These are phyloP conservation scores for Solanum lycopersicoides DNA, from an alignment of 257 asterid species.

Conservation along the genomic window DNA sequence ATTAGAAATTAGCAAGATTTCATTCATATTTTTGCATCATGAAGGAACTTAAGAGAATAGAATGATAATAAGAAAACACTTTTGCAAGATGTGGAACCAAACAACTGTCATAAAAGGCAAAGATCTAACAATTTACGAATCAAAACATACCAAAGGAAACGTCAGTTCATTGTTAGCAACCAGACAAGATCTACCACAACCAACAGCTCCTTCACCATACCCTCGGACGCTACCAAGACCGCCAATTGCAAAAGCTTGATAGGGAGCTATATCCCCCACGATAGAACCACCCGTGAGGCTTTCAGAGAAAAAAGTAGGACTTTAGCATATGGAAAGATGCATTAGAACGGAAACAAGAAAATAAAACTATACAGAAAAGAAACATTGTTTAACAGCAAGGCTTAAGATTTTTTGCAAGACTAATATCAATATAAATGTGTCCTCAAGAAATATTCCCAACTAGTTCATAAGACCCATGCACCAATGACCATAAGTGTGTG, in stretches of 20 bases:
- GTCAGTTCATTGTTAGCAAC: constrained; percentile 81
- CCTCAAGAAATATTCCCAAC: not conserved
- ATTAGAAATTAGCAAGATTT: not conserved
- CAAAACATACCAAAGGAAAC: constrained; percentile 61
- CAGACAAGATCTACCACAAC: constrained; percentile 82
- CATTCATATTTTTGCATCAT: not conserved
- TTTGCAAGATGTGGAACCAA: not conserved
- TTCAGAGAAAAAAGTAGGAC: constrained; percentile 1
- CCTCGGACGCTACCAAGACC: constrained; percentile 92
- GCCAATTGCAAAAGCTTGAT: constrained; percentile 94
- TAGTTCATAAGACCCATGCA: not conserved
- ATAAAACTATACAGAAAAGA: not conserved
- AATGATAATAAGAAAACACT: not conserved
- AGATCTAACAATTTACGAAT: not conserved
- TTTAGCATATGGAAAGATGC: not conserved
- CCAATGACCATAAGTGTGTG: not conserved
- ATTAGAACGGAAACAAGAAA: not conserved
- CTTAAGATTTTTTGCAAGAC: not conserved
- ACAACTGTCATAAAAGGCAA: not conserved
- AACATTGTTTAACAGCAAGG: not conserved
- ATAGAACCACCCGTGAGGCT: constrained; percentile 92
- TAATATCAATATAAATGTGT: not conserved
- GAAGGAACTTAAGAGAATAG: not conserved
- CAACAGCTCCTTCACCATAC: constrained; percentile 95
- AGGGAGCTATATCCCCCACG: constrained; percentile 98